These are phyloP conservation scores for Crithidia expoeki DNA, from an alignment of 208 protist genomes.

Conservation along the genomic window DNA sequence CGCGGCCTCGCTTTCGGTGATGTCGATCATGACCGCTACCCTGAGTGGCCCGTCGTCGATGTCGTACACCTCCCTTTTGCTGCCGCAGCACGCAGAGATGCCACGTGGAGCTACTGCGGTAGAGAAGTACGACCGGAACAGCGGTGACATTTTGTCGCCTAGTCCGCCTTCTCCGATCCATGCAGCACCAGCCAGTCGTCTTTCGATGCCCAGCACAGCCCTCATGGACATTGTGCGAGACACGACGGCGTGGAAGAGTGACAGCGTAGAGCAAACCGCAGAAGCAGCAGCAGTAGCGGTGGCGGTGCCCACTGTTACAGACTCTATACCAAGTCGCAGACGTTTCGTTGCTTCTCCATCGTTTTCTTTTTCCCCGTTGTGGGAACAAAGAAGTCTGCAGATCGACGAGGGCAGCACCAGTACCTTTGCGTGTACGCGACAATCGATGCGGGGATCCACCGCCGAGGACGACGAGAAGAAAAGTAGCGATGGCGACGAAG, in stretches of 20 bases:
- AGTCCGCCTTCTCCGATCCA: slow-evolving; percentile 4
- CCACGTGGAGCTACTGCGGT: background rate
- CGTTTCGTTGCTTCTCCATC: background rate
- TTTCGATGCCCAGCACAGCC: slow-evolving; percentile 10
- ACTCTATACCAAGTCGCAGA: background rate
- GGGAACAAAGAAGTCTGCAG: background rate
- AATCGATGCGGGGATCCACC: background rate
- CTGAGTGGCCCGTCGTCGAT: slow-evolving; percentile 6
- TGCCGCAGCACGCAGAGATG: background rate
- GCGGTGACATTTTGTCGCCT: background rate
- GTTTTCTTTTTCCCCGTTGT: slow-evolving; percentile 3
- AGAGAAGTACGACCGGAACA: background rate
- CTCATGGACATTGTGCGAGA: slow-evolving; percentile 1
- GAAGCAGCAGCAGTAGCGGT: background rate
- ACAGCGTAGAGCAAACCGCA: slow-evolving; percentile 4
- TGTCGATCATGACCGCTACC: background rate
- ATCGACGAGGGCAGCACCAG: background rate
- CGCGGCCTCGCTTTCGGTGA: background rate
- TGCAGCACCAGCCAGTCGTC: background rate
- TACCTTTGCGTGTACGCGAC: background rate
- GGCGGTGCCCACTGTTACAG: background rate
- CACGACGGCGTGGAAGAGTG: background rate
- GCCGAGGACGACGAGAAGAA: slow-evolving; percentile 1
- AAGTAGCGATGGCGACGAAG: too few species aligned
- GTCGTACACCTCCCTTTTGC: background rate